These are phyloP conservation scores for Naganishia albida DNA, from an alignment of 1,284 basidiomycete genomes.

Conservation along the genomic window DNA sequence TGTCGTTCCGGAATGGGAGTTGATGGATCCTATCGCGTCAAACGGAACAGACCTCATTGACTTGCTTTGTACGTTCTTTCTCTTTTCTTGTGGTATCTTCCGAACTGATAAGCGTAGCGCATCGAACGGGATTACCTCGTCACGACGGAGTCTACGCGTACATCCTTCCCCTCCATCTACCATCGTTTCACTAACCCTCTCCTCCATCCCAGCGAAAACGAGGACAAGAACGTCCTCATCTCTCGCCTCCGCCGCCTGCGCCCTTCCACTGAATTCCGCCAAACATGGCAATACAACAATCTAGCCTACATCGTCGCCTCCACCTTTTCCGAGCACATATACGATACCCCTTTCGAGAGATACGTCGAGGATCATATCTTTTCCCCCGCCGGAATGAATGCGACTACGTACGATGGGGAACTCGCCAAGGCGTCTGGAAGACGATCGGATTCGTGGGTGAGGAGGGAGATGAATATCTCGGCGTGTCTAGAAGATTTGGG, in stretches of 20 bases:
- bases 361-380: slow-evolving; percentile 42
- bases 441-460: slow-evolving; percentile 35
- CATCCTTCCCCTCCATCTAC: neutral
- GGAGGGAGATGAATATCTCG: slow-evolving; percentile 24
- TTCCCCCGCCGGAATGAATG: slow-evolving; percentile 41
- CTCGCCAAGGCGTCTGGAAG: slow-evolving; percentile 30
- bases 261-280: slow-evolving; percentile 42
- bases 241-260: slow-evolving; percentile 38
- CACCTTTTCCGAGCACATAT: slow-evolving; percentile 39
- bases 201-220: neutral
- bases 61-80: slow-evolving; percentile 35
- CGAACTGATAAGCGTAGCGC: slow-evolving; percentile 34
- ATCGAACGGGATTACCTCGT: slow-evolving; percentile 36
- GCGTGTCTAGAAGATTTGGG: slow-evolving; percentile 29
- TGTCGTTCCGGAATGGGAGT: slow-evolving; percentile 33
- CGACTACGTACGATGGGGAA: slow-evolving; percentile 37
- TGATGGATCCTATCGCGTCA: slow-evolving; percentile 33
- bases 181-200: neutral
- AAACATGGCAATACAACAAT: slow-evolving; percentile 46
- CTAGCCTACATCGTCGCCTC: slow-evolving; percentile 38
- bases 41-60: slow-evolving; percentile 34
- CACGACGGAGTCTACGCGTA: slow-evolving; percentile 34
- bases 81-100: neutral
- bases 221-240: slow-evolving; percentile 28
- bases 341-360: slow-evolving; percentile 36